Evolutionary conservation across 2,329 filamentous ascomycete genomes (phyloP), one percentile per base, ranked within the genome.

Genomic region (Fonsecaea pedrosoi): DNA sequence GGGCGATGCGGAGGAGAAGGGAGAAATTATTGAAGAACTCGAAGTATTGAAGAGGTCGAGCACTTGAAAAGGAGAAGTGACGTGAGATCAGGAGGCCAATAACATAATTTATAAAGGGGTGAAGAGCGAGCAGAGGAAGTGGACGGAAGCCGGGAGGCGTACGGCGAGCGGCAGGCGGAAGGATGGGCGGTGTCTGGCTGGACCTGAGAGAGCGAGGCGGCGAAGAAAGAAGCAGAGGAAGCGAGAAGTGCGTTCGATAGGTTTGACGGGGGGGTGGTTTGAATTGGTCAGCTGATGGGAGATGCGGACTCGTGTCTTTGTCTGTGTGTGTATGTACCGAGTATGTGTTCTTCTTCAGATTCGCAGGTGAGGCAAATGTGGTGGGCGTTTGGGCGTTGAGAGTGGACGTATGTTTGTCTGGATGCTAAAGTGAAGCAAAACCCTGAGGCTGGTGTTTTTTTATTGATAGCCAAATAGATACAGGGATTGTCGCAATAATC

Each of bases 61-160:
- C 38, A 53, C 42, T 63, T 54, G 53, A 53, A 53, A 42, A 45
- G 63, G 57, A 50, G 45, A 50, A 25, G 60, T 65, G 65, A 66
- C 59, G 60, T 66, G 68, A 70, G 65, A 66, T 67, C 60, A 70
- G 42, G 61, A 66, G 40, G 68, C 56, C 63, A 25, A 55, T 45
- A 56, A 21, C 68, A 70, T 70, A 13, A 53, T 64, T 55, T 59
- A 21, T 61, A 57, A 10, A 50, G 45, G 45, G 7, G 45, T 50
- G 45, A 50, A 50, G 18, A 50, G 45, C 45, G 45, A 50, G 45
- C n/a, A 25, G 18, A 50, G 18, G 18, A 58, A 59, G 53, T 61
- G 57, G 50, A 38, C 25, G 38, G 58, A 42, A 38, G 45, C 54
- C 25, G 37, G 50, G 18, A 57, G 34, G 30, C 18, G 25, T 37